A percentile compares a stretch with the other conserved stretches of the same genome.
phyloP scores from a whole-genome alignment of 2,329 filamentous ascomycete species.

The Stagonosporopsis tanaceti region DNA sequence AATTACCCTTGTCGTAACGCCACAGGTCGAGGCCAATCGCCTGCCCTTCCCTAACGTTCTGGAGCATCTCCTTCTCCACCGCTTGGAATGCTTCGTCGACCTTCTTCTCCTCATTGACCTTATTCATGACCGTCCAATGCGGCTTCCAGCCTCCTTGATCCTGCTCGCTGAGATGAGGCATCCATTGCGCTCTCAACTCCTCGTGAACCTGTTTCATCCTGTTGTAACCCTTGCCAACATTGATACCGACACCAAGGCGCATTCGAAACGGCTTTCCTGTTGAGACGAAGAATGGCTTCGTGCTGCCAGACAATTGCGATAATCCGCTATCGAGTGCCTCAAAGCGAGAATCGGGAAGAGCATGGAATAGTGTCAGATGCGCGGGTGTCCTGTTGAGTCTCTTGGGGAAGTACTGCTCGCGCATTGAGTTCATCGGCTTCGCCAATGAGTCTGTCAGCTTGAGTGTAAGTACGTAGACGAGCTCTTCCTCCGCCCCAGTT shows the following conservation, averaged over 20 bases:
- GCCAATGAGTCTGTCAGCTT: constrained; percentile 50
- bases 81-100: constrained; percentile 50
- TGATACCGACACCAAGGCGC: constrained; percentile 53
- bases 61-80: constrained; percentile 41
- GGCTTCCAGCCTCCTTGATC: constrained; percentile 51
- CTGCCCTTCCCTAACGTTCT: constrained; percentile 42
- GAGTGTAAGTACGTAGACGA: constrained; percentile 55
- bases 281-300: constrained; percentile 47
- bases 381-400: constrained; percentile 54
- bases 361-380: constrained; percentile 57
- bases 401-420: constrained; percentile 53
- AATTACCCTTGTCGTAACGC: constrained; percentile 53
- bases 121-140: constrained; percentile 59
- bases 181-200: constrained; percentile 48
- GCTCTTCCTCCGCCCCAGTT: constrained; percentile 41
- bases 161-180: constrained; percentile 52
- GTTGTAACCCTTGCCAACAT: constrained; percentile 43
- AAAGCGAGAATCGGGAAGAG: constrained; percentile 53
- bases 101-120: constrained; percentile 52
- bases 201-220: constrained; percentile 47
- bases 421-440: constrained; percentile 50
- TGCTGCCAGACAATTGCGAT: constrained; percentile 37
- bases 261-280: constrained; percentile 52
- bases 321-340: constrained; percentile 46
- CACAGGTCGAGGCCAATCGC: constrained; percentile 53